Evolutionary conservation across 768 basidiomycete genomes (phyloP).

Genomic region (Nidularia pulvinata): DNA sequence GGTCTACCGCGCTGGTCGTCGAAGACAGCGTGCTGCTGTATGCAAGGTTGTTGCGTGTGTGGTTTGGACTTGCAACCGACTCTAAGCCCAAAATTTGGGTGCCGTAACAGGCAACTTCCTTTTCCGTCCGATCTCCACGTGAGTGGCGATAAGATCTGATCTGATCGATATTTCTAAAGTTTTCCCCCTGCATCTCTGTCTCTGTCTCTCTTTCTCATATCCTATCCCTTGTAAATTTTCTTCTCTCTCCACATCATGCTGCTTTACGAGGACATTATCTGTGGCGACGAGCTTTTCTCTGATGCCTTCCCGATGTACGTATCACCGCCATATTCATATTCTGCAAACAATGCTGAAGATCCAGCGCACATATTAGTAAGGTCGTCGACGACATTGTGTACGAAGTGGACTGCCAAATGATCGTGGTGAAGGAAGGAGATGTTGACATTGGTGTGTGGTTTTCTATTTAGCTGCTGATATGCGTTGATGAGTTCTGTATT

Average conservation of each 20-base stretch:
- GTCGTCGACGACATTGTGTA: constrained; percentile 73
- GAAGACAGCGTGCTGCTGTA: too few species aligned
- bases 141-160: constrained; percentile 24
- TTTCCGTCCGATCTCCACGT: not conserved
- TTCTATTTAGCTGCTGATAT: constrained; percentile 1
- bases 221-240: constrained; percentile 13
- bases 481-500: constrained; percentile 1
- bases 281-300: constrained; percentile 90
- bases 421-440: constrained; percentile 75
- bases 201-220: constrained; percentile 12
- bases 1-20: not conserved
- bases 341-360: too few species aligned
- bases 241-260: constrained; percentile 49
- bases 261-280: constrained; percentile 72
- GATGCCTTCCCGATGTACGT: constrained; percentile 89
- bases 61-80: too few species aligned
- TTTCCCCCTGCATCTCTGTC: constrained; percentile 4
- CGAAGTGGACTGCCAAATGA: constrained; percentile 83
- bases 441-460: constrained; percentile 79
- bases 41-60: too few species aligned
- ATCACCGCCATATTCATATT: not conserved
- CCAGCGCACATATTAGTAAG: constrained; percentile 49
- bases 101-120: not conserved
- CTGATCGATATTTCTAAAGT: constrained; percentile 27
- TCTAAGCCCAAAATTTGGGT: not conserved